phyloP scores from a whole-genome alignment of 2,329 filamentous ascomycete species.

The Thielaviopsis musarum region DNA sequence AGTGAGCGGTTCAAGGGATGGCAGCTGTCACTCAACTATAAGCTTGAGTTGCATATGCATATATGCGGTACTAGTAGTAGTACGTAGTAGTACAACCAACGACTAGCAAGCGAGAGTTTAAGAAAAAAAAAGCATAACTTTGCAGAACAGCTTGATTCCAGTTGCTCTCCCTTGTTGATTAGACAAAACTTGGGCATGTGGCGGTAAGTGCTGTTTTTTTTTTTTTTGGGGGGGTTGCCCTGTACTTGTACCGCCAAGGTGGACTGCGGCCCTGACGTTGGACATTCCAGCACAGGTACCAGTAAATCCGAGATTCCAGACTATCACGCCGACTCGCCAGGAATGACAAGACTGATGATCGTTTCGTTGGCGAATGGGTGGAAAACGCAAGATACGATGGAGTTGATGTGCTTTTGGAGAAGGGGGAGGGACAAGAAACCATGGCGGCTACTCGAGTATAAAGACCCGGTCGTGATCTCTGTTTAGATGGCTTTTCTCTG shows the following conservation, averaged over 20 bases:
- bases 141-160: neutral
- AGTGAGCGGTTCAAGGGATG: neutral
- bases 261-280: neutral
- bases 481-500: neutral
- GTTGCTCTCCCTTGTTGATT: neutral
- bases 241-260: too few relatives aligned
- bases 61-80: neutral
- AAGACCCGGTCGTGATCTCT: neutral
- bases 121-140: neutral
- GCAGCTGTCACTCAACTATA: neutral
- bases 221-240: too few relatives aligned
- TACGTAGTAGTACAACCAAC: too few relatives aligned
- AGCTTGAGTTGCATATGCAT: neutral
- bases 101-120: neutral
- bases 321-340: neutral
- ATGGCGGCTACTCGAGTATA: constrained; percentile 1
- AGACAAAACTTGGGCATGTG: neutral
- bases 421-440: neutral
- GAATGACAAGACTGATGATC: neutral
- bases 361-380: neutral
- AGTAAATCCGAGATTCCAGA: neutral
- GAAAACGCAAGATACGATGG: too few relatives aligned
- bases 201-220: neutral
- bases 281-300: neutral
- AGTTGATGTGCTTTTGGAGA: neutral